A percentile compares a stretch with the other conserved stretches of the same genome.
Conservation (phyloP, 257 asterid genomes). For the Solanum lycopersicoides region DNA sequence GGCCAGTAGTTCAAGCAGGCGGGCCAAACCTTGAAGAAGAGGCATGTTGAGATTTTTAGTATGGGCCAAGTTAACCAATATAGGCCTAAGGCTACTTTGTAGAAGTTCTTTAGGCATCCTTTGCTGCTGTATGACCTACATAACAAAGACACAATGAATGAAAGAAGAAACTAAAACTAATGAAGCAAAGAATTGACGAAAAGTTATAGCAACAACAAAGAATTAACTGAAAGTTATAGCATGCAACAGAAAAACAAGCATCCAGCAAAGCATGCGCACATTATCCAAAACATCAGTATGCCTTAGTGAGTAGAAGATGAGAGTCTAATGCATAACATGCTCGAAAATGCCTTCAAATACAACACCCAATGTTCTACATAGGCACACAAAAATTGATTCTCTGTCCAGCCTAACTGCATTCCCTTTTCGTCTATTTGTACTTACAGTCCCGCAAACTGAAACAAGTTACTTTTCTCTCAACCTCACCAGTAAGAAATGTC, state of each 20-base stretch:
- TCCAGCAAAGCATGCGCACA: background rate
- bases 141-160: background rate
- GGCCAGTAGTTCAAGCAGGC: conserved; percentile 93
- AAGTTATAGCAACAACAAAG: background rate
- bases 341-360: background rate
- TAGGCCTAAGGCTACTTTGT: conserved; percentile 98
- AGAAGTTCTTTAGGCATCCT: conserved; percentile 98
- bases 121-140: conserved; percentile 90
- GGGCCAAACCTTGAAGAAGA: conserved; percentile 96
- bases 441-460: background rate
- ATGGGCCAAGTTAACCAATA: conserved; percentile 91
- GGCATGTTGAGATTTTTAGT: conserved; percentile 99
- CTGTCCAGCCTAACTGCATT: background rate
- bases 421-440: background rate
- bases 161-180: background rate
- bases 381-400: background rate
- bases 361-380: background rate
- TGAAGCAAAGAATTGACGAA: background rate
- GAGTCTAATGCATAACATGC: background rate
- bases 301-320: background rate
- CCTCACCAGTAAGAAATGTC: background rate
- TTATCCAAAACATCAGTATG: background rate
- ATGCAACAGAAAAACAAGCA: background rate
- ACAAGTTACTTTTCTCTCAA: background rate
- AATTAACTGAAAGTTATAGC: background rate